phyloP scores from a whole-genome alignment of 805 yeast genomes.

The Candida silvicultrix region DNA sequence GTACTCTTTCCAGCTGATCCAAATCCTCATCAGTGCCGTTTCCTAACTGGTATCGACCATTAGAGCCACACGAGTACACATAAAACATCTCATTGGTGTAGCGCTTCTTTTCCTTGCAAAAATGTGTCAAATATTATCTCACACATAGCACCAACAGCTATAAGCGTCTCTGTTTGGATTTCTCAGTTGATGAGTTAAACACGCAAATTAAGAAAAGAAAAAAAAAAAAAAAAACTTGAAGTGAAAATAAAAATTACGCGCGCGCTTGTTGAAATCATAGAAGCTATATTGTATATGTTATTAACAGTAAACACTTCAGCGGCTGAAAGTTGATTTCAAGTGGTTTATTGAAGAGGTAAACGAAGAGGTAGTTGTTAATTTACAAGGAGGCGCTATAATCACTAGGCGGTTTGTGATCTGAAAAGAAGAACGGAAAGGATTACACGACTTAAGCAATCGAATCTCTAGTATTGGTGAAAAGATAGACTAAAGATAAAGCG shows the following conservation, averaged over 20 bases:
- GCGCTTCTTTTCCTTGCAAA: background rate
- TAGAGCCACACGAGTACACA: slow-evolving; percentile 70
- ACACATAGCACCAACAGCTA: no score
- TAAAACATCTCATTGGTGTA: slow-evolving; percentile 5
- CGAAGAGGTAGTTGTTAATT: no score
- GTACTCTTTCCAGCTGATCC: slow-evolving; percentile 18
- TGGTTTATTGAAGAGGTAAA: background rate
- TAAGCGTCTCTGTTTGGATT: no score
- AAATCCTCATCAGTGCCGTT: slow-evolving; percentile 45
- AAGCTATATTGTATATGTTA: no score
- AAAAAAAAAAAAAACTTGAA: background rate
- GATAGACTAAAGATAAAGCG: no score
- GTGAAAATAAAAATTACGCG: background rate
- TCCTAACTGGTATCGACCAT: slow-evolving; percentile 77
- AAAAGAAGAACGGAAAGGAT: no score
- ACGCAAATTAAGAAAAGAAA: background rate
- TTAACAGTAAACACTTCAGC: background rate
- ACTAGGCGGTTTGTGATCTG: no score
- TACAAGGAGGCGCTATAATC: no score
- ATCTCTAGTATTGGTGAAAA: no score
- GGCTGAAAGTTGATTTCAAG: no score
- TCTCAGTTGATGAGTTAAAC: no score
- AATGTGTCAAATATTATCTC: background rate
- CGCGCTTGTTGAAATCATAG: background rate
- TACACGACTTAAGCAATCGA: no score